Conservation (phyloP, 1,284 basidiomycete genomes). For the Ganoderma meredithae region DNA sequence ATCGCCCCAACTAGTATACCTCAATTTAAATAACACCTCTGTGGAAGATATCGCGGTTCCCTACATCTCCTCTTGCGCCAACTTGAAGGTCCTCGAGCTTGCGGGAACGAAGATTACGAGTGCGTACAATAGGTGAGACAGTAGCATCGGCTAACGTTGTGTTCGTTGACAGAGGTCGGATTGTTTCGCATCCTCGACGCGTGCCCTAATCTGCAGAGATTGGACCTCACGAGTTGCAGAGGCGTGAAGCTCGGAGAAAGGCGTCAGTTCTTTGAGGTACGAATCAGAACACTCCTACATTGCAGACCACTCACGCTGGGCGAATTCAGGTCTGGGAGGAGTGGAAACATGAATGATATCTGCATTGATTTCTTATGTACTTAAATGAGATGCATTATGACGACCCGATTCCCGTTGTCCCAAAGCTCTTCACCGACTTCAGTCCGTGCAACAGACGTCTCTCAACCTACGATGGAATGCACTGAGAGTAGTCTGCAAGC, state of each 20-base stretch:
- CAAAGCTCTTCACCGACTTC: not conserved
- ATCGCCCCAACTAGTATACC: constrained; percentile 49
- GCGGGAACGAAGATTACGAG: constrained; percentile 68
- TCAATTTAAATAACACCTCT: constrained; percentile 67
- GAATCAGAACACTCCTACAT: constrained; percentile 6
- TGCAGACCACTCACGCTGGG: not conserved
- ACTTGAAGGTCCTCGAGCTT: constrained; percentile 57
- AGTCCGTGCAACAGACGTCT: too few relatives aligned
- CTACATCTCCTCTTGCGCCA: constrained; percentile 59
- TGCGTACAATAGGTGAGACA: not conserved
- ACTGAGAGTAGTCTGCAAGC: constrained; percentile 54
- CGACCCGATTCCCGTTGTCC: not conserved
- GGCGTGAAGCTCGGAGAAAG: constrained; percentile 65
- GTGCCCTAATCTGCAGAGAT: constrained; percentile 56
- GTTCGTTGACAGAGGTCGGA: constrained; percentile 51
- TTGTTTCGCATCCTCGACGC: constrained; percentile 65
- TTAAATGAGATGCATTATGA: not conserved
- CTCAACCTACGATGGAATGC: constrained; percentile 41
- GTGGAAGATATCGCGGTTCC: constrained; percentile 63
- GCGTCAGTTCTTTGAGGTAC: constrained; percentile 72
- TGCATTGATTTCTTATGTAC: not conserved
- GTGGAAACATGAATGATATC: constrained; percentile 31
- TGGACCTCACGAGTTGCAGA: constrained; percentile 74
- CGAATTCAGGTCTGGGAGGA: constrained; percentile 54
- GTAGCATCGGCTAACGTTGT: not conserved